A percentile compares a stretch with the other conserved stretches of the same genome.
Conservation (phyloP, 2,329 filamentous ascomycete species). For the Westerdykella aurantiaca region DNA sequence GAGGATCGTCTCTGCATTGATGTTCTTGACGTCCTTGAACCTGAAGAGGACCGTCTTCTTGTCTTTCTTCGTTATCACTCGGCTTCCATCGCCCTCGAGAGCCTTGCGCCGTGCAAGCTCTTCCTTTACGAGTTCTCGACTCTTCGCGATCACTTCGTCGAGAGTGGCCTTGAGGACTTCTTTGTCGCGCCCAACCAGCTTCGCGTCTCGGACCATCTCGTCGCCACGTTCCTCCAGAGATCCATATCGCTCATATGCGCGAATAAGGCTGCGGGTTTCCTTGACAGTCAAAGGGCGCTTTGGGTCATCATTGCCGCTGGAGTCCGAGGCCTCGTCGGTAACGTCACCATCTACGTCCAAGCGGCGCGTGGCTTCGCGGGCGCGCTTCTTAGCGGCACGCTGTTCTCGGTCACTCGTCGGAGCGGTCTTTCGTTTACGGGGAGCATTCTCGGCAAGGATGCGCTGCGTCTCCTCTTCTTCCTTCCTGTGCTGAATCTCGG, state of each 20-base stretch:
- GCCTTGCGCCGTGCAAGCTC: conserved; percentile 59
- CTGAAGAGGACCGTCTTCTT: conserved; percentile 96
- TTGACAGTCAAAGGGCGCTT: conserved; percentile 87
- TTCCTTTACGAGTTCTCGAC: conserved; percentile 64
- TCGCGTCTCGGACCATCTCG: conserved; percentile 82
- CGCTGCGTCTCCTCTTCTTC: conserved; percentile 77
- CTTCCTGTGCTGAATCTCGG: conserved; percentile 77
- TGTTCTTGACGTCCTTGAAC: conserved; percentile 84
- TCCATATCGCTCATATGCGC: conserved; percentile 85
- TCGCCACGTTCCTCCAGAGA: conserved; percentile 82
- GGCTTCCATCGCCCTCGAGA: conserved; percentile 66
- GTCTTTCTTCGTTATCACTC: conserved; percentile 89
- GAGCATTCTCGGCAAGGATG: conserved; percentile 78
- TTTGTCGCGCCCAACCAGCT: conserved; percentile 73
- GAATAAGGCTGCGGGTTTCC: conserved; percentile 85
- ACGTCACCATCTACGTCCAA: conserved; percentile 53
- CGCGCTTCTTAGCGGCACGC: conserved; percentile 63
- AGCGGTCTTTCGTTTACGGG: conserved; percentile 63
- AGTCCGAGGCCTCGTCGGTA: conserved; percentile 37
- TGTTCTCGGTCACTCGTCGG: conserved; percentile 58
- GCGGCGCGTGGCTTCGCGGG: conserved; percentile 59
- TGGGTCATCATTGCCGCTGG: conserved; percentile 61
- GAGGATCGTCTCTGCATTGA: conserved; percentile 92
- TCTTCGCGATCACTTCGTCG: conserved; percentile 69
- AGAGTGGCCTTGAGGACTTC: conserved; percentile 73